Conservation (phyloP, 2,329 filamentous ascomycete genomes). For the Cladophialophora bantiana region DNA sequence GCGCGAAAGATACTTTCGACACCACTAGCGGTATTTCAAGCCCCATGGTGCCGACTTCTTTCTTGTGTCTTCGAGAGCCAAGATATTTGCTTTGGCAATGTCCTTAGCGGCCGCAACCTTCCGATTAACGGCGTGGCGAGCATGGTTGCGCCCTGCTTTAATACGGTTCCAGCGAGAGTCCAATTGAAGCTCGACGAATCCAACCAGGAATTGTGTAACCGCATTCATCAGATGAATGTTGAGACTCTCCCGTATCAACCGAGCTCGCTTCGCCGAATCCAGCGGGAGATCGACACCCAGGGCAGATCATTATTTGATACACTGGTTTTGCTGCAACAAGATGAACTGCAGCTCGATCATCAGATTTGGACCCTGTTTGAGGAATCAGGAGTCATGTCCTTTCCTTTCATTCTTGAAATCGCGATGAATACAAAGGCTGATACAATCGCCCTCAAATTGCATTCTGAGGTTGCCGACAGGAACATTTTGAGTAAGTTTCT, state of each 20-base stretch:
- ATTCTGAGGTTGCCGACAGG: slow-evolving; percentile 60
- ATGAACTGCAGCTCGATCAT: slow-evolving; percentile 53
- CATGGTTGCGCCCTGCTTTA: slow-evolving; percentile 90
- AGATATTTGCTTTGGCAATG: slow-evolving; percentile 87
- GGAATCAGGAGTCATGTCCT: slow-evolving; percentile 64
- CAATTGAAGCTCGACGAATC: slow-evolving; percentile 57
- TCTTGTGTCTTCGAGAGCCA: slow-evolving; percentile 60
- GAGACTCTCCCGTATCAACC: slow-evolving; percentile 73
- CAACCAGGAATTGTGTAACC: slow-evolving; percentile 65
- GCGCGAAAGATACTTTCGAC: slow-evolving; percentile 63
- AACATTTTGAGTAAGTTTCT: slow-evolving; percentile 29
- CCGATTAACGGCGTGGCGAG: slow-evolving; percentile 70
- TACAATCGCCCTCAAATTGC: slow-evolving; percentile 65
- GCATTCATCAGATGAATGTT: slow-evolving; percentile 68
- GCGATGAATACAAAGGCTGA: slow-evolving; percentile 63
- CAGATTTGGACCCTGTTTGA: slow-evolving; percentile 59
- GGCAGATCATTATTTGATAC: slow-evolving; percentile 75
- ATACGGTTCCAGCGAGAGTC: slow-evolving; percentile 77
- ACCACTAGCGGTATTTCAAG: slow-evolving; percentile 72
- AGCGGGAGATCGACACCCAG: slow-evolving; percentile 57
- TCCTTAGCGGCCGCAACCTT: slow-evolving; percentile 78
- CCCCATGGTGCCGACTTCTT: slow-evolving; percentile 74
- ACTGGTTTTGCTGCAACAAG: slow-evolving; percentile 78
- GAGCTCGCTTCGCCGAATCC: slow-evolving; percentile 75
- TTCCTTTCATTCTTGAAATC: slow-evolving; percentile 79